Evolutionary conservation across 805 yeast species (phyloP), one percentile per base, ranked within the genome.

Genomic region (Scheffersomyces lignosus): DNA sequence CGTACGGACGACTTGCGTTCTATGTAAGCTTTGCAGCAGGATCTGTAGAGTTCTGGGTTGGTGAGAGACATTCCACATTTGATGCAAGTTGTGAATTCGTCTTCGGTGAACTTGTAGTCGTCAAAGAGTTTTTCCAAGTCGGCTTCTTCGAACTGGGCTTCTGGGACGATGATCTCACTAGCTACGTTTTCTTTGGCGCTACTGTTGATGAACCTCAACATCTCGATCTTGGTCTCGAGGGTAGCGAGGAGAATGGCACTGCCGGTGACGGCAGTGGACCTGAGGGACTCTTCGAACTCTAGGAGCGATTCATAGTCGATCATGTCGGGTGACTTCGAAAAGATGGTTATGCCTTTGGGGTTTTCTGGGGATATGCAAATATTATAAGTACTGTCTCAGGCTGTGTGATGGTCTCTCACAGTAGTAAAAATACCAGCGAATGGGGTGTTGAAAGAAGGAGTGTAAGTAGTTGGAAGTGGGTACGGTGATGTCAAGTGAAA

Each of bases 271-370:
- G 48, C 41, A 3, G 52, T 33, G 17, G 45, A 32, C 18, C 52
- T 36, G 9, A 62, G 50, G 12, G 67, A 56, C 30, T 62, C 66
- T 43, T 64, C 70, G 34, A 64, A 64, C 38, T 64, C 68, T 24
- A 62, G 45, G 14, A 62, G 47, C 7, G 62, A 47, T 41, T 50
- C 58, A 43, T 48, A 55, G 37, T 60, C 56, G 25, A 51, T 43
- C 42, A 41, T 44, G 26, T 13, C 5, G 31, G 20, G 20, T 27
- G 26, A 4, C 17, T 20, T n/a, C 29, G 12, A 32, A 17, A 30
- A 16, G 33, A 30, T 22, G 9, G 33, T 22, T 27, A 15, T 22
- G 33, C 27, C 27, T 30, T 25, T 8, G 27, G 18, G 15, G 26
- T 17, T 25, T 30, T 25, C 27, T 30, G 33, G 33, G 20, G 17